Evolutionary conservation across 441 rosid species (phyloP), one percentile per base, ranked within the genome.

Genomic region (Heliophila coronopifolia): DNA sequence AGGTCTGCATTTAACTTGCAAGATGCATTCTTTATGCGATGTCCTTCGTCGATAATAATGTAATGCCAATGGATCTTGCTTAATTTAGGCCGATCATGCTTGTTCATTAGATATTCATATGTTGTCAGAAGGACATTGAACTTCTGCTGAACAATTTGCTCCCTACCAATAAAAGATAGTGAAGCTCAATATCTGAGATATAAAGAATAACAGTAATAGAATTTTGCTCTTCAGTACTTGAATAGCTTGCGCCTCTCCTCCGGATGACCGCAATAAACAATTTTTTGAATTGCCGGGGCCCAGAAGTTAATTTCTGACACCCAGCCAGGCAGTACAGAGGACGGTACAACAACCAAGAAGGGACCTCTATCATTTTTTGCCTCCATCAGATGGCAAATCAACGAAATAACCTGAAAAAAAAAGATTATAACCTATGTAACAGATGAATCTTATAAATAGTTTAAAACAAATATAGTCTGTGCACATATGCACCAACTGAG

Each of bases 11-110:
- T 90, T 71, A 86, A 74, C 74, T 90, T 90, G 81, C 98, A 90
- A 56, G 98, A 90, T 61, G 98, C 98, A 79, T 90, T 90, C 70
- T 90, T 90, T 37, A 90, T 86, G 55, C 98, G 89, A 72, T 90
- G 98, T 41, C 96, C 96, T 76, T 90, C 98, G 54, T 90, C 98
- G 72, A 90, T 86, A 64, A 90, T 82, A 54, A 90, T 76, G 64
- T 90, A 90, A 57, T 79, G 94, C 98, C 98, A 90, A 48, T 86
- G 81, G 53, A 90, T 50, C 62, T 90, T 86, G 70, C 92, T 78
- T 48, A 86, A 64, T 63, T 86, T 84, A 41, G 96, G 92, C 56
- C 94, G 78, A 69, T 90, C 98, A 41, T 90, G 94, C 80, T 90
- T 90, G 81, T 84, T 90, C 98, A 90, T 86, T 65, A 90, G 71